Base-by-base conservation (phyloP, 2,329 filamentous ascomycete species). In the Trichophyton schoenleinii region DNA sequence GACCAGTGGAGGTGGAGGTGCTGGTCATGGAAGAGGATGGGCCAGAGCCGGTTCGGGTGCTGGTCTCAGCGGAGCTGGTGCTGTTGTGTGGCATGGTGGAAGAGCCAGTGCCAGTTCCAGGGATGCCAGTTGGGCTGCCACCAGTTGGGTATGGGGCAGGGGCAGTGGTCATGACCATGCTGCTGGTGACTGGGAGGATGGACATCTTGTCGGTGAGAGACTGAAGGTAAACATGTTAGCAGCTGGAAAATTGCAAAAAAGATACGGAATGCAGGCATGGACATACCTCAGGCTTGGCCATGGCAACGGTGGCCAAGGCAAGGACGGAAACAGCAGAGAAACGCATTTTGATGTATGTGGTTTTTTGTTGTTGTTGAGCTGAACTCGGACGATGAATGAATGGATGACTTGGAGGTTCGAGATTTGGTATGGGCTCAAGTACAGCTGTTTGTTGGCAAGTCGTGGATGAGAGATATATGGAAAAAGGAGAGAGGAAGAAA, bases 201-300 rank as follows among this genome's bases (percentile, higher is more conserved):
- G 49, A 65, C 59, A 60, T 58, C 42, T 65, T 65, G 63, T 61
- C 65, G 53, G 66, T 66, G 59, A 63, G 64, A 34, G 67, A 64
- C 38, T 65, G 61, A 60, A 31, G 22, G 28, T n/a, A 13, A 5
- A 28, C 6, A 53, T 5, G 25, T 53, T 53, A 53, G 49, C 22
- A 4, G 28, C 31, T 31, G 7, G 11, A 31, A 31, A 28, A 31
- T 6, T 6, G 28, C 28, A 31, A 7, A 31, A 31, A 31, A 31
- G 28, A 31, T 7, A 31, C 28, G 22, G 22, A 22, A 22, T 22
- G 22, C 22, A 31, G 6, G 0, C 28, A 31, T 31, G 28, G 48
- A 59, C 62, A 18, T 48, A 63, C 62, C 41, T 55, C 44, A n/a
- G 57, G 15, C 20, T 61, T 57, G 38, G 60, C 63, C 38, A 63